Base-by-base conservation (phyloP, 345 rosid genomes). In the Brassica cretica region DNA sequence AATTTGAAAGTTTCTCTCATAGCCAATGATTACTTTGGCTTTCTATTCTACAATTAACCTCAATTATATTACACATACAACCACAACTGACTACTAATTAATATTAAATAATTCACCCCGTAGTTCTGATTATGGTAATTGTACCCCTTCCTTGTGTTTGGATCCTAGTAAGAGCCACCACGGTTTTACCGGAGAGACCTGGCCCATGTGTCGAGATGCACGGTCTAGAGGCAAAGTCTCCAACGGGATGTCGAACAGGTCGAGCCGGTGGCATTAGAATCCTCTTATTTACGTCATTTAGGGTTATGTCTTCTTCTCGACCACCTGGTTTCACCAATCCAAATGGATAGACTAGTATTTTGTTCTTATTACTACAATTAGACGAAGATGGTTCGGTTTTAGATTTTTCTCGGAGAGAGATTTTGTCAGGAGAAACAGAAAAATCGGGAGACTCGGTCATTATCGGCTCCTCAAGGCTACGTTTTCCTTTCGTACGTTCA, bases 251-350 rank as follows among this genome's bases (percentile, higher is more conserved):
- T 68, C 93, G 87, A 56, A 95, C 90, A 0, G 99, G 97, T 68
- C 96, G 75, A 6, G 92, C 86, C 11, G 98, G 97, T 8, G 94
- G 85, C 98, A 89, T 95, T 61, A 89, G 64, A 33, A 93, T 87
- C 82, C 90, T 91, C 84, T 87, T 83, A 15, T 95, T 95, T 55
- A 95, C 93, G 76, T 95, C 98, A 70, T 88, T 87, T 63, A 95
- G 67, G 6, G 97, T 95, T 81, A 90, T 77, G 67, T 90, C 97
- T 0, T 97, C 93, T 76, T 93, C 98, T 0, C 35, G 35, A 24
- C 96, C 98, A 69, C 99, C 98, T 14, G 99, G 99, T 73, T 95
- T 95, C 82, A 95, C 98, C 81, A 95, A 30, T 59, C 98, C 97
- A 79, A 95, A 95, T 71, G 99, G 99, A 35, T 95, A 93, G 71